phyloP scores from a whole-genome alignment of 768 basidiomycete genomes.

The Podaxis sp. region DNA sequence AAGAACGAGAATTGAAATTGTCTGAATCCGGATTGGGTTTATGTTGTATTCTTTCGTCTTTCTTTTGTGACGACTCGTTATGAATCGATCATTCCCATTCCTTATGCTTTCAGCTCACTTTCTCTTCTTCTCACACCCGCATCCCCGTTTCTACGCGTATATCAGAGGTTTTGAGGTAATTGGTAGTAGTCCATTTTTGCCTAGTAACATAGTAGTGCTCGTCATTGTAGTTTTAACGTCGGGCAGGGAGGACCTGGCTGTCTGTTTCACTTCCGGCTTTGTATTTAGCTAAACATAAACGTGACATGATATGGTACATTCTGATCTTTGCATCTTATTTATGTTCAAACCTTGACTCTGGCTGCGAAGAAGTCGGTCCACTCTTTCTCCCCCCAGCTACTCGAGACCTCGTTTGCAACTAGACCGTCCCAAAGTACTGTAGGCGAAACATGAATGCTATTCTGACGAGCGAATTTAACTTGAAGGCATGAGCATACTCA shows the following conservation, averaged over 20 bases:
- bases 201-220: not conserved
- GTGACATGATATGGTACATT: slow-evolving; percentile 4
- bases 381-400: slow-evolving; percentile 79
- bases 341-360: slow-evolving; percentile 45
- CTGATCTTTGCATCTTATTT: not conserved
- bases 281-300: not conserved
- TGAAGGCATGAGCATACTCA: slow-evolving; percentile 4
- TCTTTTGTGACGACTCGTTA: not conserved
- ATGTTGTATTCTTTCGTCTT: not conserved
- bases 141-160: not conserved
- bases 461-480: slow-evolving; percentile 93
- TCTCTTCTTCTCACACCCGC: no score
- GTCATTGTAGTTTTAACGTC: not conserved
- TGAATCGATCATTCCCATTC: not conserved
- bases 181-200: not conserved
- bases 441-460: slow-evolving; percentile 89
- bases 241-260: not conserved
- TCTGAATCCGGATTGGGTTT: not conserved
- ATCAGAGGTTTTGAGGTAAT: not conserved
- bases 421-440: slow-evolving; percentile 79
- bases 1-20: slow-evolving; percentile 5
- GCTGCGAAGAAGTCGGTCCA: slow-evolving; percentile 75
- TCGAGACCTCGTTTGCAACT: slow-evolving; percentile 70
- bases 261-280: not conserved
- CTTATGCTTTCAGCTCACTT: not conserved